Base-by-base conservation (phyloP, 2,329 filamentous ascomycete species). In the Penicillium sp. region DNA sequence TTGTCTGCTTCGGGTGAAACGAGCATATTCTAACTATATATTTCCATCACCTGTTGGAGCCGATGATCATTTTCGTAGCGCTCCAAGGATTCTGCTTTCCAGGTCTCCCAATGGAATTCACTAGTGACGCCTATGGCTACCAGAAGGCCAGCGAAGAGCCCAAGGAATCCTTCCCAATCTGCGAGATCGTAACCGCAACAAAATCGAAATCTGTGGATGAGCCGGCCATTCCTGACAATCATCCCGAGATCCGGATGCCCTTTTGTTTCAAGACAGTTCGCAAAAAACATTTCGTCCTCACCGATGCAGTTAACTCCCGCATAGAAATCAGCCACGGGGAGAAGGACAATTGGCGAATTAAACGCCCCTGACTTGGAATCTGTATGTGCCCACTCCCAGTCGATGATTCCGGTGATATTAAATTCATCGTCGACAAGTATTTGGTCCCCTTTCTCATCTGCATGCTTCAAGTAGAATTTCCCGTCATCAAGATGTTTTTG, bases 111-210 rank as follows among this genome's bases (percentile, higher is more conserved):
- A 22, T 22, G 2, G 3, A 22, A 22, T 3, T 22, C 22, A 3
- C 3, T 3, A 22, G 22, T 22, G 22, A 2, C 2, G 3, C 22
- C 22, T 22, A 22, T 22, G 22, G 22, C 22, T 2, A 3, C 22
- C 3, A 22, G 66, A 49, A 79, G 73, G 3, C 74, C 77, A 52
- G 61, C 63, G 57, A 79, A 80, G 46, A 78, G 71, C 13, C 75
- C 74, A 11, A 76, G 63, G 54, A 79, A 79, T 14, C 76, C 75
- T 11, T 75, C 67, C 77, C 75, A 79, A 62, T 79, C 76, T 19
- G 48, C 62, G 26, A 77, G 70, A 62, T 79, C 68, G 56, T 78
- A 78, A 14, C 74, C 74, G 50, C 73, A 77, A 63, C 76, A 79
- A 61, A 79, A 79, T 48, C 64, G 60, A 52, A 79, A 75, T 16